phyloP scores from a whole-genome alignment of 768 basidiomycete genomes.

The Psilocybe sp. region DNA sequence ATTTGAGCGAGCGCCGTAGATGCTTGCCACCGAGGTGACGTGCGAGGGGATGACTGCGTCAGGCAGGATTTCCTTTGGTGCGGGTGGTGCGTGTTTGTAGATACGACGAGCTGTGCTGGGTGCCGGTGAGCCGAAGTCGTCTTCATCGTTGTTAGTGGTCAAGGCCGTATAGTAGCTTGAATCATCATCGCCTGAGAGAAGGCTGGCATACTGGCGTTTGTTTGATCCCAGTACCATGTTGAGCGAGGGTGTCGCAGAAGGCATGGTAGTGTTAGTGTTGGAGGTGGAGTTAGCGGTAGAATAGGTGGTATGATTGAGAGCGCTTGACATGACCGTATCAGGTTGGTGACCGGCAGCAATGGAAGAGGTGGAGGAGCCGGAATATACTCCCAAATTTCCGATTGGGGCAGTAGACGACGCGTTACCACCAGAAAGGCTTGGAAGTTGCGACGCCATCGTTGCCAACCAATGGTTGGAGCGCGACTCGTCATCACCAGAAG shows the following conservation, averaged over 20 bases:
- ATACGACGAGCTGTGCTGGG: constrained; percentile 27
- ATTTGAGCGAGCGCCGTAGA: constrained; percentile 47
- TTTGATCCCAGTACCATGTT: constrained; percentile 6
- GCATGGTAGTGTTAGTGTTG: not conserved
- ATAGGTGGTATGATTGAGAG: not conserved
- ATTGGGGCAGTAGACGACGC: constrained; percentile 4
- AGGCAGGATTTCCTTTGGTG: constrained; percentile 42
- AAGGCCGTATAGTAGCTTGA: constrained; percentile 24
- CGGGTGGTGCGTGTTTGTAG: constrained; percentile 29
- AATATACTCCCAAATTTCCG: constrained; percentile 10
- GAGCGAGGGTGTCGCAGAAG: constrained; percentile 8
- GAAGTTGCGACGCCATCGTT: not conserved
- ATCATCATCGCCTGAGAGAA: constrained; percentile 26
- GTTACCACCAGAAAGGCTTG: not conserved
- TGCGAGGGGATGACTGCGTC: constrained; percentile 60
- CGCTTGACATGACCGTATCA: constrained; percentile 29
- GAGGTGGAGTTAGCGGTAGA: constrained; percentile 4
- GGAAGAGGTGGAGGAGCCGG: constrained; percentile 8
- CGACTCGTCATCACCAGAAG: constrained; percentile 14
- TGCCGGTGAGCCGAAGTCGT: constrained; percentile 26
- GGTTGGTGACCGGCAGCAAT: constrained; percentile 25
- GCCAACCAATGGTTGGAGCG: not conserved
- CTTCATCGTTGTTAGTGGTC: constrained; percentile 33
- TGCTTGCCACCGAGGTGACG: constrained; percentile 36
- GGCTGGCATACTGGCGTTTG: too few relatives aligned